These are phyloP conservation scores for Populus tomentosa DNA, from an alignment of 441 rosid species.

Conservation along the genomic window DNA sequence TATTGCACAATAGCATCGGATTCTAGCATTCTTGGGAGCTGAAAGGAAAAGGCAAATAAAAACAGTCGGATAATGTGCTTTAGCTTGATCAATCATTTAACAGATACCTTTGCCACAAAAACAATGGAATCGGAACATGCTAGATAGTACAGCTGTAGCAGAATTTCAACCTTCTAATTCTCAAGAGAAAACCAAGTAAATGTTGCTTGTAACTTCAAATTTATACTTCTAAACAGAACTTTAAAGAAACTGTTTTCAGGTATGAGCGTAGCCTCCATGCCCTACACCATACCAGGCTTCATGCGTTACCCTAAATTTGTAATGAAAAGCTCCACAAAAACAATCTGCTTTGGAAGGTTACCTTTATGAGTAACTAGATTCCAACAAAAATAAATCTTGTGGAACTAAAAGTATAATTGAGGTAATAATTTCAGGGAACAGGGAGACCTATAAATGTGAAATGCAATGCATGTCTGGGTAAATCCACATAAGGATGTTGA, in stretches of 20 bases:
- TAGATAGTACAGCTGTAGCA: neutral
- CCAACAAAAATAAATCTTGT: no score
- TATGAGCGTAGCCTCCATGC: no score
- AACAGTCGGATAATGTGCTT: neutral
- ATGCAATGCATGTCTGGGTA: neutral
- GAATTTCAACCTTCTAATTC: neutral
- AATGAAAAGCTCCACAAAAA: neutral
- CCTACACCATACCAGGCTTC: neutral
- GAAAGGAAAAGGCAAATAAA: slow-evolving; percentile 7
- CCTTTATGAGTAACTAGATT: no score
- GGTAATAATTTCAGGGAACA: neutral
- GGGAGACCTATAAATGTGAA: neutral
- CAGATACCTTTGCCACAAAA: neutral
- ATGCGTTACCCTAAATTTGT: neutral
- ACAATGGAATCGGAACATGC: neutral
- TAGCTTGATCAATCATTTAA: neutral
- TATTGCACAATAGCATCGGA: slow-evolving; percentile 44
- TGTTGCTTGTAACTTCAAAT: neutral
- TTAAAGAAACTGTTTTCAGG: neutral
- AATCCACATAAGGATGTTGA: neutral
- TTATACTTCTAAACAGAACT: neutral
- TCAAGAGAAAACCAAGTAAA: neutral
- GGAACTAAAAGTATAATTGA: no score
- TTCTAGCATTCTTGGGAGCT: slow-evolving; percentile 45
- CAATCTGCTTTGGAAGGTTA: no score